Evolutionary conservation across 352 stramenopile genomes (phyloP), one percentile per base, ranked within the genome.

Genomic region (Paralagenidium karlingii): DNA sequence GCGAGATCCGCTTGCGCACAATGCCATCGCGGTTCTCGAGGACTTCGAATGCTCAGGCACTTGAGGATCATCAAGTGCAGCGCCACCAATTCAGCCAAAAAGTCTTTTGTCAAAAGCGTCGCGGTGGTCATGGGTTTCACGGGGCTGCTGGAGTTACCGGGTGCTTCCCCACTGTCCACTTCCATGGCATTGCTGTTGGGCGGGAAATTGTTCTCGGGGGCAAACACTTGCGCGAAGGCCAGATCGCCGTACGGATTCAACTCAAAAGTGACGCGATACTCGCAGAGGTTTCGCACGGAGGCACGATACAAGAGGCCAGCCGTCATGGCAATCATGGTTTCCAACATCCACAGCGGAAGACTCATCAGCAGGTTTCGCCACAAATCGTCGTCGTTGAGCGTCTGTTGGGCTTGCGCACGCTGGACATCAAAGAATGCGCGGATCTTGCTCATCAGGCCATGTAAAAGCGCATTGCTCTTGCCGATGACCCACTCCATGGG

Each of bases 191-290:
- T n/a, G 24, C 15, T 34, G 12, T 30, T 12, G 26, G 40, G 36
- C 15, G 15, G 13, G 30, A 55, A 56, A 34, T 53, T 58, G 18
- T 61, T 63, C 46, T 86, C 71, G 2, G 68, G 63, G 1, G 63
- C 66, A 52, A 90, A 87, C 5, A 70, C 77, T 21, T 81, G 57
- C 22, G 87, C 47, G 30, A 87, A 63, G 20, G 77, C 77, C 32
- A 90, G 36, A 27, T 90, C 77, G 3, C 77, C 74, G 39, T 88
- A 90, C 6, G 77, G 77, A 38, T 60, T 83, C 33, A 90, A 50
- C 43, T 87, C 77, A 25, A 86, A 90, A 27, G 71, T 79, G 24
- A 86, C 60, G 42, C 74, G 77, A 31, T 84, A 82, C 40, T 86
- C 71, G 45, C 71, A 82, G 19, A 76, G 51, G 40, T 84, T 85